Percentiles rank a stretch among this genome's conserved stretches.
Conservation (phyloP, 2,329 filamentous ascomycete species). For the Neofusicoccum cordaticola region DNA sequence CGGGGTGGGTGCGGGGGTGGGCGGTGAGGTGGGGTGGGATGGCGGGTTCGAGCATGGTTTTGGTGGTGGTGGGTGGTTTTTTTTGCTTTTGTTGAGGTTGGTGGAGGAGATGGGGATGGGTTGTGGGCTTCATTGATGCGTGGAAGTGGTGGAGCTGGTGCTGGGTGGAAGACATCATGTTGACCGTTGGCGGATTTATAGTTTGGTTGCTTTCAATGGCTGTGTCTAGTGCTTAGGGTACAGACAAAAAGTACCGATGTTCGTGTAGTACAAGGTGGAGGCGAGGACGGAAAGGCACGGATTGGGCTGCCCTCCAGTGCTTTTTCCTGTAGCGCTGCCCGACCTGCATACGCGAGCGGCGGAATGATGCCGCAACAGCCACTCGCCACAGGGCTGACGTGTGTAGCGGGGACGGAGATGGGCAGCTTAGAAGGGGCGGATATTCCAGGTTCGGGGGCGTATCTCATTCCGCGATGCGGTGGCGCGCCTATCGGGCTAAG, state of each 20-base stretch:
- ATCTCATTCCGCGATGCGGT: too few relatives aligned
- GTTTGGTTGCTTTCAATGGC: too few relatives aligned
- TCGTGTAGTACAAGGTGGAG: too few relatives aligned
- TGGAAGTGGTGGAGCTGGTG: too few relatives aligned
- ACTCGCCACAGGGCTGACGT: background rate
- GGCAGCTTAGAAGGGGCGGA: background rate
- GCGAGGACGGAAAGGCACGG: background rate
- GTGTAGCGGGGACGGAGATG: conserved; percentile 1
- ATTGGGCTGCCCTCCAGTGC: background rate
- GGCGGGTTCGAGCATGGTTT: conserved; percentile 23
- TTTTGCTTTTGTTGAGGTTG: background rate
- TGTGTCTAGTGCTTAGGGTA: too few relatives aligned
- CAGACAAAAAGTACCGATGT: too few relatives aligned
- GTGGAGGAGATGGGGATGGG: background rate
- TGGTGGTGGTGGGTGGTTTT: too few relatives aligned
- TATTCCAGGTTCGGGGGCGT: background rate
- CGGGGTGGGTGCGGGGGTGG: conserved; percentile 21
- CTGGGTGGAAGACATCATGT: too few relatives aligned
- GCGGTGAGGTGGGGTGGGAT: conserved; percentile 25
- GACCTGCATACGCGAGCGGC: background rate
- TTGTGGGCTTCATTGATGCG: too few relatives aligned
- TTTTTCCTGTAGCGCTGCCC: too few relatives aligned
- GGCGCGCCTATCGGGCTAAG: too few relatives aligned
- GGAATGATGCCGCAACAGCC: conserved; percentile 2
- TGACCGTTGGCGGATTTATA: too few relatives aligned